Conservation (phyloP, 306 rosid species). For the Rosa lucieae region DNA sequence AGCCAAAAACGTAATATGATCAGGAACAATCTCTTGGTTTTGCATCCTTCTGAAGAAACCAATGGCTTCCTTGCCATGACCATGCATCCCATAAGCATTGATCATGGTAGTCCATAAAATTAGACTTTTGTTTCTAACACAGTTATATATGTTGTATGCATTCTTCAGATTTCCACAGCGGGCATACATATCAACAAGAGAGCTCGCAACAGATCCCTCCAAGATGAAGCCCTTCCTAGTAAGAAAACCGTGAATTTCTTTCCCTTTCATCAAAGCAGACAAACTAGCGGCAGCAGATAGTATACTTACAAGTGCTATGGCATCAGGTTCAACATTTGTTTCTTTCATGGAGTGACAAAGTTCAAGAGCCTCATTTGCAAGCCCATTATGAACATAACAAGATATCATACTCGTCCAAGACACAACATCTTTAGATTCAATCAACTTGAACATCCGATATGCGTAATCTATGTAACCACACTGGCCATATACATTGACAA, state of each 20-base stretch:
- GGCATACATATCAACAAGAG: conserved; percentile 72
- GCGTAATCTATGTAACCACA: conserved; percentile 47
- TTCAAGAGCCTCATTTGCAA: conserved; percentile 61
- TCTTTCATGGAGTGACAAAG: conserved; percentile 43
- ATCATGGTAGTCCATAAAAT: conserved; percentile 74
- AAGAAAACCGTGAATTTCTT: conserved; percentile 70
- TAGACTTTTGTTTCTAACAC: conserved; percentile 35
- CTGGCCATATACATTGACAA: conserved; percentile 58
- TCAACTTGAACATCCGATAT: conserved; percentile 40
- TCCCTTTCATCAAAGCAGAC: conserved; percentile 70
- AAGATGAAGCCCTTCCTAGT: conserved; percentile 54
- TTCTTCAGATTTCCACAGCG: conserved; percentile 56
- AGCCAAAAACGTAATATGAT: conserved; percentile 71
- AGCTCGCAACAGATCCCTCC: conserved; percentile 52
- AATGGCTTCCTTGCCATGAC: conserved; percentile 58
- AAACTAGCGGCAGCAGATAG: conserved; percentile 62
- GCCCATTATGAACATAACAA: conserved; percentile 52
- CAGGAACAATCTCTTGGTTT: conserved; percentile 49
- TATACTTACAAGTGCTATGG: conserved; percentile 49
- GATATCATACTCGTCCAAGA: conserved; percentile 84
- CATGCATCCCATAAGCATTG: conserved; percentile 77
- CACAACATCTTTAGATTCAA: conserved; percentile 58
- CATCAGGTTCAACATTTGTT: conserved; percentile 51
- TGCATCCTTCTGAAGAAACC: conserved; percentile 54
- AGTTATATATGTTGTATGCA: conserved; percentile 47